phyloP scores from a whole-genome alignment of 1,284 basidiomycete genomes.

The Cutaneotrichosporon cutaneum region DNA sequence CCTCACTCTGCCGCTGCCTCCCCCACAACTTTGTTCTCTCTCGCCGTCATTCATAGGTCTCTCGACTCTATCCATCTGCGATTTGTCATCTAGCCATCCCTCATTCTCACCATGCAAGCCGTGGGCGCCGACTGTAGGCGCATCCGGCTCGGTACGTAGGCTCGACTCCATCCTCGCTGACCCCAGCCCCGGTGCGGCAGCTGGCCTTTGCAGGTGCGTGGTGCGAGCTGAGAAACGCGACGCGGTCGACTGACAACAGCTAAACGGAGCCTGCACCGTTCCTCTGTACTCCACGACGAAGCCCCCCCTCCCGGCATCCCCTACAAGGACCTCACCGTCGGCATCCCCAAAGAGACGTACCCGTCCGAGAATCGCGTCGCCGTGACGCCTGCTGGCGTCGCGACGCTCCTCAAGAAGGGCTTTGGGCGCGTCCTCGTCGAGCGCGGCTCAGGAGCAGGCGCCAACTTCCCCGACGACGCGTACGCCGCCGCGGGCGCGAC shows the following conservation, averaged over 20 bases:
- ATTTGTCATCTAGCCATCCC: not conserved
- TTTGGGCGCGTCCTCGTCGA: constrained; percentile 70
- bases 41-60: not conserved
- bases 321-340: constrained; percentile 71
- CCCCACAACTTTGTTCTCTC: not conserved
- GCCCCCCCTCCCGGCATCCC: constrained; percentile 58
- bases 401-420: constrained; percentile 73
- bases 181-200: constrained; percentile 3
- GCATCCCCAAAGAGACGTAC: constrained; percentile 70
- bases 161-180: not conserved
- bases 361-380: constrained; percentile 74
- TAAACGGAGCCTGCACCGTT: constrained; percentile 4
- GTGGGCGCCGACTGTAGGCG: constrained; percentile 8
- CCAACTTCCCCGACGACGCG: constrained; percentile 74
- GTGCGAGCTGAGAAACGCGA: not conserved
- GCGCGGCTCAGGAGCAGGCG: constrained; percentile 65
- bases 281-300: not conserved
- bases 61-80: too few species aligned
- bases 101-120: constrained; percentile 3
- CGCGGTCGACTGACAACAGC: not conserved
- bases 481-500: constrained; percentile 74
- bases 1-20: not conserved
- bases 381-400: constrained; percentile 71
- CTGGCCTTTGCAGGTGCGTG: constrained; percentile 4
- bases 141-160: constrained; percentile 4